Evolutionary conservation across 2,329 filamentous ascomycete genomes (phyloP), one percentile per base, ranked within the genome.

Genomic region (Sporothrix mexicana): DNA sequence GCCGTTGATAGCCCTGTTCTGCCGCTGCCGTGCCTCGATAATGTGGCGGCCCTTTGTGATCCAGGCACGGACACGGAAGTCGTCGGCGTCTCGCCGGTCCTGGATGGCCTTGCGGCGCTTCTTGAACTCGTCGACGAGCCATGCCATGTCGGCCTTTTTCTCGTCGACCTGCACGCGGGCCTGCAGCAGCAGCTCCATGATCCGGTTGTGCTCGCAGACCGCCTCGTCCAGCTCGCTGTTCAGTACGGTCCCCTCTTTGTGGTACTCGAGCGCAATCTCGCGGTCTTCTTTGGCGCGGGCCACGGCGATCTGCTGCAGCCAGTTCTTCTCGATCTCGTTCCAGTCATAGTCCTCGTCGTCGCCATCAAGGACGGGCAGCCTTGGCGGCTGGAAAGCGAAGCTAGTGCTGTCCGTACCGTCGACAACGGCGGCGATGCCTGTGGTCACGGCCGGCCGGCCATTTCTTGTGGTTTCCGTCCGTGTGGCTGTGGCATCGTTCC

Each of bases 141-240:
- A 74, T 1, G 75, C 74, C 0, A 75, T 23, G 15, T 73, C 73
- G 9, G 59, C 69, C 5, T 73, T 36, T n/a, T 73, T 73, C 36
- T 73, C 74, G 15, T 76, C 74, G 1, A 76, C 67, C 13, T 72
- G 55, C 2, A 73, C 67, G 41, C 74, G 74, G 13, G 83, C 79
- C 2, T 79, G 78, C 47, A 81, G 74, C n/a, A 85, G 77, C 6
- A 79, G 77, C n/a, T 81, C 82, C 10, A 82, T 79, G 5, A 83
- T 74, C 7, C 79, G 78, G 15, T 79, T 81, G 41, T 83, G 80
- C 7, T 80, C 78, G 59, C 81, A 79, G n/a, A 82, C 74, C 1
- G 85, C 78, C 30, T 81, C 74, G 20, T 80, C 79, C 1, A 73
- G 80, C 77, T 78, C 80, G 78, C 75, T 77, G 67, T 79, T 78